Percentiles rank a stretch among this genome's conserved stretches.
Evolutionary conservation across 495 filamentous ascomycete genomes (phyloP).

Genomic region (Aspergillus bridgeri): DNA sequence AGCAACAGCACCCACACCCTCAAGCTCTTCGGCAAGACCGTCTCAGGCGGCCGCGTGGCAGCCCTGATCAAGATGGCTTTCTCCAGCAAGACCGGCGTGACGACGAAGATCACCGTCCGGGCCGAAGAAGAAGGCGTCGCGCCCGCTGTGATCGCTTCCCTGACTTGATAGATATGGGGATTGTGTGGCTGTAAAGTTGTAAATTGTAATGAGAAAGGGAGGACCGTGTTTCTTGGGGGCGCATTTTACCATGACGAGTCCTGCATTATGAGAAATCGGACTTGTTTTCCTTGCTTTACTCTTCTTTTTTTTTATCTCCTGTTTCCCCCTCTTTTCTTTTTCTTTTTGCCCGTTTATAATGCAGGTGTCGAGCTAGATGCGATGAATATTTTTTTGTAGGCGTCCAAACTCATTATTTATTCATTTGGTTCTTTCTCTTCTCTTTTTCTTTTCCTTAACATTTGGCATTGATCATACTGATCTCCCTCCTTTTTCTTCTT

Average conservation of each 20-base stretch:
- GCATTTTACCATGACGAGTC: conserved; percentile 15
- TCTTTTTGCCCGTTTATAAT: conserved; percentile 17
- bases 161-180: conserved; percentile 54
- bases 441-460: not conserved
- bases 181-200: conserved; percentile 21
- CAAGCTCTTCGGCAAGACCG: conserved; percentile 94
- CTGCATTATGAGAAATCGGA: conserved; percentile 21
- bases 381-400: conserved; percentile 22
- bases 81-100: conserved; percentile 86
- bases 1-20: conserved; percentile 88
- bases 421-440: conserved; percentile 7
- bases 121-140: conserved; percentile 92
- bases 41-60: conserved; percentile 85
- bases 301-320: conserved; percentile 6
- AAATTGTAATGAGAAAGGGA: conserved; percentile 29
- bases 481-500: not conserved
- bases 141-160: conserved; percentile 74
- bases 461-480: conserved; percentile 4
- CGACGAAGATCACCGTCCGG: conserved; percentile 86
- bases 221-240: conserved; percentile 18
- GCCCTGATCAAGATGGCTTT: conserved; percentile 90
- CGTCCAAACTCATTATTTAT: conserved; percentile 13
- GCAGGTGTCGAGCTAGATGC: conserved; percentile 23
- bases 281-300: conserved; percentile 8
- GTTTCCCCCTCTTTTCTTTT: not conserved